Base-by-base conservation (phyloP, 352 stramenopile species). In the Aphanomyces stellatus region DNA sequence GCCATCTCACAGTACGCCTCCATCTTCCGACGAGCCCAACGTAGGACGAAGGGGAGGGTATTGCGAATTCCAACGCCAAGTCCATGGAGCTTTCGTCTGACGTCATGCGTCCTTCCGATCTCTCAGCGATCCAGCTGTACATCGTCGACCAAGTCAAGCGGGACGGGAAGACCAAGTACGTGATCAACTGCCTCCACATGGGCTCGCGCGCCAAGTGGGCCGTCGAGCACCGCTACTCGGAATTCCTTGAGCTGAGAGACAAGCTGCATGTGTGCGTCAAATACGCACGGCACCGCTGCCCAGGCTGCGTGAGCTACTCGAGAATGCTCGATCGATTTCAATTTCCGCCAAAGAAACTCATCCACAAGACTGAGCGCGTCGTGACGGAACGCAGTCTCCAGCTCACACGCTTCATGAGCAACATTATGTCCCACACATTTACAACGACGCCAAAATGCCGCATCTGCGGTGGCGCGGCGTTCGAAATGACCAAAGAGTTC, bases 251-350 rank as follows among this genome's bases (percentile, higher is more conserved):
- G 56, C 79, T 94, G 34, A 84, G 84, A 37, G 74, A 85, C 46
- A 78, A 85, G 63, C 74, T 94, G 11, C 73, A 91, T 74, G 90
- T 88, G 74, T 94, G 88, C 72, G 78, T 93, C 49, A 78, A 80
- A 28, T 73, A 71, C 46, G 73, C 81, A 27, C 75, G 76, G n/a
- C 79, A 90, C 43, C 88, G 84, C 25, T 94, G 86, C 31, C 86
- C 86, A 2, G 83, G 86, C 3, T 94, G 86, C 63, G 56, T 84
- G 51, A 91, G 91, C 63, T 94, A 92, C 55, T 63, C 91, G 42
- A 17, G 43, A 6, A 60, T 67, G n/a, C n/a, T 67, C 11, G 60
- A 56, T 25, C 60, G 60, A 15, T 67, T 67, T 57, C 41, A 25
- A n/a, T 67, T 67, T 59, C 60, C 60, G 11, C 37, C 22, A 19